Evolutionary conservation across 2,329 filamentous ascomycete species (phyloP), one percentile per base, ranked within the genome.

Genomic region (Beauveria varroae): DNA sequence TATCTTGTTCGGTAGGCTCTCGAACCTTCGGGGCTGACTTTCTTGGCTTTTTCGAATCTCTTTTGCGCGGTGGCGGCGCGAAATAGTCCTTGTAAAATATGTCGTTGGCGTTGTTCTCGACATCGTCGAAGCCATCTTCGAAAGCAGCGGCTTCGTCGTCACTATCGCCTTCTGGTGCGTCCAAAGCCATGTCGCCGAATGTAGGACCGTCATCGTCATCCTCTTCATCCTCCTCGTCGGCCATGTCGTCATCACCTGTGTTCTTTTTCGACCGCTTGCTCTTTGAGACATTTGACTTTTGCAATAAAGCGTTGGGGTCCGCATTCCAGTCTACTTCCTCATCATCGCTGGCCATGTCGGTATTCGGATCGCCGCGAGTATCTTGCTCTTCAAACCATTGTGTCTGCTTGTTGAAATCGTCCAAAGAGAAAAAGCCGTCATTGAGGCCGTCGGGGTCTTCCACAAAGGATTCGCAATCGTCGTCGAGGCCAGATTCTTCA

Each of bases 391-490:
- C 95, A 54, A 97, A 86, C 71, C 88, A 89, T 69, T 96, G 91
- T 2, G 92, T 91, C 71, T 96, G 90, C 71, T 88, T 91, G 79
- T 99, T 99, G 82, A 99, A 99, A 63, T 96, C 87, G 69, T 98
- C 93, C 68, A 99, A 93, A 18, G 91, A 96, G 77, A 99, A 99
- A 78, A 99, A 99, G 5, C 92, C 93, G 70, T 99, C 95, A 69
- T 99, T 98, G 37, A 99, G 84, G 7, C 92, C 91, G 70, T 95
- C 82, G 4, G 86, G 86, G 69, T 98, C 92, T 67, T 87, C 80
- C 9, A 86, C 77, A 63, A 88, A 87, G 44, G 83, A 82, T 54
- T 82, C 81, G 1, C 76, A 73, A 22, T 81, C 80, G 3, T 80
- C 76, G 12, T 75, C 75, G 1, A 77, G 79, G 2, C 81, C 80